Evolutionary conservation across 371 early-diverging fungal genomes (phyloP).

Genomic region (Mucor piriformis): DNA sequence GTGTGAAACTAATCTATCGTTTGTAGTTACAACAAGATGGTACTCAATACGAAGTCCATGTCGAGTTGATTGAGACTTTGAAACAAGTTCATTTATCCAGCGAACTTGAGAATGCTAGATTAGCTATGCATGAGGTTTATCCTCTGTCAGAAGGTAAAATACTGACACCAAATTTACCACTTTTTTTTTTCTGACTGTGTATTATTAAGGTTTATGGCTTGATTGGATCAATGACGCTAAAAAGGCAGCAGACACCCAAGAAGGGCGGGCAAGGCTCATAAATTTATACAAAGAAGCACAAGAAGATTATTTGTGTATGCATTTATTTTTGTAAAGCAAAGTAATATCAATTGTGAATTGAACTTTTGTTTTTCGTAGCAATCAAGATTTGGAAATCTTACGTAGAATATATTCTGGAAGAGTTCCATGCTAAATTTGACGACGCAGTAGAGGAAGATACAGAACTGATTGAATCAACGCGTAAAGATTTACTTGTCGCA

Average conservation of each 20-base stretch:
- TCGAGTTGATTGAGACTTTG: conserved; percentile 31
- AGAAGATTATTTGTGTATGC: conserved; percentile 66
- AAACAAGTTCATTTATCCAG: conserved; percentile 37
- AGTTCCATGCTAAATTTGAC: conserved; percentile 31
- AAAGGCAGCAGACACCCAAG: conserved; percentile 30
- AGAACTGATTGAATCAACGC: conserved; percentile 32
- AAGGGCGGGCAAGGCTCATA: conserved; percentile 43
- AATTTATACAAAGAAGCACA: conserved; percentile 50
- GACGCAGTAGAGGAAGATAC: conserved; percentile 25
- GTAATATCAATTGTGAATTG: neutral
- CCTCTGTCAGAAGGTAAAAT: conserved; percentile 62
- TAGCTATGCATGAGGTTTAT: conserved; percentile 58
- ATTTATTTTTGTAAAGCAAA: neutral
- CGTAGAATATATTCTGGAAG: conserved; percentile 44
- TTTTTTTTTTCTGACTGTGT: neutral
- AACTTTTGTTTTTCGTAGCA: conserved; percentile 29
- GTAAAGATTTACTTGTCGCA: conserved; percentile 45
- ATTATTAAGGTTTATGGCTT: conserved; percentile 60
- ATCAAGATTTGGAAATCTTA: conserved; percentile 63
- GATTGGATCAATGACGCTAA: conserved; percentile 70
- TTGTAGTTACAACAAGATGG: conserved; percentile 32
- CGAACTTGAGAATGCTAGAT: conserved; percentile 53
- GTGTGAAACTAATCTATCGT: neutral
- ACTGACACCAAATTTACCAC: neutral
- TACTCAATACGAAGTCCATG: conserved; percentile 43